phyloP scores from a whole-genome alignment of 163 green algal genomes.

The Chlamydomonas reinhardtii region DNA sequence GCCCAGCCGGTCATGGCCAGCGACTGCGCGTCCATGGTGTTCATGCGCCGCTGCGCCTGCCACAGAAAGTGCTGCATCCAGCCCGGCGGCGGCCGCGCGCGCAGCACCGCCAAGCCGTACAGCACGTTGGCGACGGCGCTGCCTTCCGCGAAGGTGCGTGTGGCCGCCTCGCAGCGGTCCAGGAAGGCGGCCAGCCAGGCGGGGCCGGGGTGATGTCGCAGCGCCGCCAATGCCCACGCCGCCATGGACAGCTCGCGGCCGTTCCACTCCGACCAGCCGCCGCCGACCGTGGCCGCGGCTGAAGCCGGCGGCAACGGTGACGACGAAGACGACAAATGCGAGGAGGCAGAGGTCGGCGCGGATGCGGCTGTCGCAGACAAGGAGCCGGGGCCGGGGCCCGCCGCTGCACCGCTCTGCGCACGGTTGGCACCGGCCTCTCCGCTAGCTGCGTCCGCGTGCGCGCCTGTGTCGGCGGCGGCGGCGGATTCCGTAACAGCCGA shows the following conservation, averaged over 20 bases:
- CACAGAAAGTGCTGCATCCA: slow-evolving; percentile 51
- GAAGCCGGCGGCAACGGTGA: too few species aligned
- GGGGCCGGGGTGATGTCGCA: background rate
- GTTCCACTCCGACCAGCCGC: background rate
- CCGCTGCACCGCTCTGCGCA: too few species aligned
- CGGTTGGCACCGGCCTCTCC: too few species aligned
- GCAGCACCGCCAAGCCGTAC: slow-evolving; percentile 24
- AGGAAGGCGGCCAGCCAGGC: slow-evolving; percentile 34
- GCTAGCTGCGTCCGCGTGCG: too few species aligned
- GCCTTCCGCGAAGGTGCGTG: slow-evolving; percentile 23
- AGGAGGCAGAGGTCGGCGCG: too few species aligned
- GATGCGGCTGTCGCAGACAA: too few species aligned
- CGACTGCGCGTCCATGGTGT: slow-evolving; percentile 20
- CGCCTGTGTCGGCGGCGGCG: too few species aligned
- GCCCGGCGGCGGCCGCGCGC: slow-evolving; percentile 2
- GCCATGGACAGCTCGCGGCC: slow-evolving; percentile 27
- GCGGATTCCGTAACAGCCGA: too few species aligned
- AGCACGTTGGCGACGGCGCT: slow-evolving; percentile 18
- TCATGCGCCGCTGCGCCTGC: slow-evolving; percentile 42
- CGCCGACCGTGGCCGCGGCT: too few species aligned
- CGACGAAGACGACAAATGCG: too few species aligned
- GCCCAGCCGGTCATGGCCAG: slow-evolving; percentile 26
- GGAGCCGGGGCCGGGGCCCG: too few species aligned
- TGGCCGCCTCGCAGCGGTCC: slow-evolving; percentile 8
- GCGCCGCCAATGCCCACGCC: slow-evolving; percentile 7